Base-by-base conservation (phyloP, 371 early-diverging fungal species). In the Sporodiniella umbellata region DNA sequence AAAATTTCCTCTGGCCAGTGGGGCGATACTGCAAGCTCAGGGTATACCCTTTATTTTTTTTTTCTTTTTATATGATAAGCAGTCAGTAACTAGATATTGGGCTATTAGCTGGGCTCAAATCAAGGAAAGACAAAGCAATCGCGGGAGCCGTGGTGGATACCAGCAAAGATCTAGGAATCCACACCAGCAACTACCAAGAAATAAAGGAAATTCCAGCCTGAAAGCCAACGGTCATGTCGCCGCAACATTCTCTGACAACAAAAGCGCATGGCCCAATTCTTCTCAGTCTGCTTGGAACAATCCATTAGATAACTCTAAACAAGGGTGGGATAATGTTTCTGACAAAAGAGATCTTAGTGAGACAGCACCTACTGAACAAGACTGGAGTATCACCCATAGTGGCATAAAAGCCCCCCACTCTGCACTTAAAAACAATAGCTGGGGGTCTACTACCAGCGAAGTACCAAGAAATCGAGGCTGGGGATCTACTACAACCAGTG, bases 151-250 rank as follows among this genome's bases (percentile, higher is more conserved):
- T 3, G 30, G 54, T 21, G 47, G 47, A 3, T 46, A 30, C 12
- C 47, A 50, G 22, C 42, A 50, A 30, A 31, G 54, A 45, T 35
- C 23, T 22, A 38, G 38, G 6, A 33, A 26, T 25, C 45, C 44
- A 2, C 53, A 52, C 11, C 33, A 38, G 8, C 37, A 23, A 8
- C 26, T 24, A 17, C 44, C 21, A 21, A 12, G 22, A 10, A 28
- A 19, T 21, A n/a, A 2, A 4, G 14, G 39, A 4, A 19, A 17
- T 14, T 24, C 19, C 38, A 40, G n/a, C 6, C 35, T 10, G 8
- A n/a, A 38, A 8, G 10, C 1, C 14, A 21, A 15, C 2, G 0
- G 6, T 25, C 23, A 8, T 15, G 8, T 39, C n/a, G 3, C 30
- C 14, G 25, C 17, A 38, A 24, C 12, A 12, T 1, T 17, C 14